These are phyloP conservation scores for Endoconidiophora laricicola DNA, from an alignment of 2,329 filamentous ascomycete species.

Conservation along the genomic window DNA sequence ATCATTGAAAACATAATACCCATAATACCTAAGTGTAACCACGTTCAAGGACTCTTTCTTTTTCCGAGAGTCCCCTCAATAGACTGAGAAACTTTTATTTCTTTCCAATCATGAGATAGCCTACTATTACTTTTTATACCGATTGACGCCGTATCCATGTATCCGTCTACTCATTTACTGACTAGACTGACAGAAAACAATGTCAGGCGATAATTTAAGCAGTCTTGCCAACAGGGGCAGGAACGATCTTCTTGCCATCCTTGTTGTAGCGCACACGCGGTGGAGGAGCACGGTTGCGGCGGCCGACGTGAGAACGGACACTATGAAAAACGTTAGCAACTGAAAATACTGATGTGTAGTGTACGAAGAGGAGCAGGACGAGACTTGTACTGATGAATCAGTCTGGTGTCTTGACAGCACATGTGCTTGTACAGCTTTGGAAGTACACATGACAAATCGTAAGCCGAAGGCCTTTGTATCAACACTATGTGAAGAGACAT, in stretches of 20 bases:
- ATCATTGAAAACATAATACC: constrained; percentile 9
- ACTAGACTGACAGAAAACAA: not conserved
- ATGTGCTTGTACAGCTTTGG: constrained; percentile 7
- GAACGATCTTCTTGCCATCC: constrained; percentile 99
- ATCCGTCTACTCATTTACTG: not conserved
- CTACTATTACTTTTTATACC: constrained; percentile 11
- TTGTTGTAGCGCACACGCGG: constrained; percentile 99
- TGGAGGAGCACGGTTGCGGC: constrained; percentile 96
- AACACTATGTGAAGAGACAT: not conserved
- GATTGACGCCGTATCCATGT: constrained; percentile 11
- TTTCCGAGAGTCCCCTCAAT: constrained; percentile 7
- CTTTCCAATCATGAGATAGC: constrained; percentile 8
- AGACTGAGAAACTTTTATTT: constrained; percentile 8
- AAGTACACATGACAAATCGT: constrained; percentile 1
- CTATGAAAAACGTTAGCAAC: constrained; percentile 33
- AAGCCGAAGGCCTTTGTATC: too few relatives aligned
- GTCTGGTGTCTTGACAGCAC: too few relatives aligned
- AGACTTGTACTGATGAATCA: not conserved
- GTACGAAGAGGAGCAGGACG: not conserved
- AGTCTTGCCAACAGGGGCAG: constrained; percentile 60
- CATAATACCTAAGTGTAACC: constrained; percentile 4
- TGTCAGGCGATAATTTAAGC: constrained; percentile 3
- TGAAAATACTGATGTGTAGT: not conserved
- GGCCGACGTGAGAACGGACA: constrained; percentile 91
- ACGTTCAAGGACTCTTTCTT: constrained; percentile 4